Evolutionary conservation across 345 rosid genomes (phyloP), one percentile per base, ranked within the genome.

Genomic region (Lumnitzera racemosa): DNA sequence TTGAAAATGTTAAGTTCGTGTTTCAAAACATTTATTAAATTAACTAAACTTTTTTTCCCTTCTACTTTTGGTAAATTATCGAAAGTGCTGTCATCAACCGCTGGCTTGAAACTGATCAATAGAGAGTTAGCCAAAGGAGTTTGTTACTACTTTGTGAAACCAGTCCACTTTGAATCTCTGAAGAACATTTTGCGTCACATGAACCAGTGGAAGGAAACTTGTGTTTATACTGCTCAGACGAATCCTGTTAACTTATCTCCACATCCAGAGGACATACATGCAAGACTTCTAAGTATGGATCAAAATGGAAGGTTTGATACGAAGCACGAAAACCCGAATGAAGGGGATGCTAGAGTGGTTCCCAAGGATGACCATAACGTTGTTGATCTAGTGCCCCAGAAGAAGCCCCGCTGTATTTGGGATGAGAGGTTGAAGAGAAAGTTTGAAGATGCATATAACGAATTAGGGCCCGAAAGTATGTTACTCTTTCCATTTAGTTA

Each of bases 91-190:
- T 76, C 84, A 0, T 76, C 70, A 0, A 76, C 72, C n/a, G 75
- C 58, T 48, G 71, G 61, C 14, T 65, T 46, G 56, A 62, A 54
- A 29, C 74, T 70, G 17, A 61, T 74, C 13, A 71, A 59, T 65
- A 76, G 69, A 53, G 81, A 75, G 12, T 57, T 76, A n/a, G 58
- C 56, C 29, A 68, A 71, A 54, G 81, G 84, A 27, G 84, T 79
- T 6, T 60, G 76, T 59, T 77, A 76, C 66, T 80, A 64, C 59
- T 63, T 80, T 16, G 61, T 74, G 17, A 80, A 80, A 55, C 79
- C 79, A 0, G 64, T 76, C 16, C 67, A 71, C 11, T 52, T 69
- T 24, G 73, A 71, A 56, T 67, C 70, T 46, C 56, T 80, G 58
- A 76, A 49, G 59, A 74, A 66, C 46, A 73, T 74, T 56, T 67